phyloP scores from a whole-genome alignment of 208 protist genomes.

The Leishmania gerbilli region DNA sequence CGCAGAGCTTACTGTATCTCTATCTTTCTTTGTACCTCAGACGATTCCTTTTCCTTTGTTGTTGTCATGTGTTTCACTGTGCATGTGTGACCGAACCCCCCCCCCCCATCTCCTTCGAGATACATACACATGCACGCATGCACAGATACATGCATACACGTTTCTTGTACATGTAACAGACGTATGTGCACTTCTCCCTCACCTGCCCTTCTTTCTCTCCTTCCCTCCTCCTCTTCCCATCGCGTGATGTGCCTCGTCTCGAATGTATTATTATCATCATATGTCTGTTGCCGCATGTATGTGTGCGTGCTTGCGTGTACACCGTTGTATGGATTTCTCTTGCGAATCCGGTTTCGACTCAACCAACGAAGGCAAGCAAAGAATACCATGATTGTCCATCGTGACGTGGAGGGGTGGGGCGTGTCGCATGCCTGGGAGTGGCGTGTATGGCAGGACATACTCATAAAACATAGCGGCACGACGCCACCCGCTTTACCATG shows the following conservation, averaged over 20 bases:
- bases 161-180: neutral
- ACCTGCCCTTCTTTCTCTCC: neutral
- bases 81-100: neutral
- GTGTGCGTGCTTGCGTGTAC: neutral
- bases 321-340: neutral
- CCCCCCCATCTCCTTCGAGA: neutral
- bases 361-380: neutral
- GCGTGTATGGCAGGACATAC: neutral
- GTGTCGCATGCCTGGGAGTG: neutral
- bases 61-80: neutral
- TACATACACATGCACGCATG: neutral
- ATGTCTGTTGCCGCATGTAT: neutral
- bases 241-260: neutral
- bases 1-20: neutral
- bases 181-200: neutral
- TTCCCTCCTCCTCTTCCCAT: neutral
- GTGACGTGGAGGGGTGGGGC: neutral
- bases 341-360: neutral
- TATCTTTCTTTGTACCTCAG: constrained; percentile 1
- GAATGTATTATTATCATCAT: neutral
- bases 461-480: neutral
- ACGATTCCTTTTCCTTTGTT: neutral
- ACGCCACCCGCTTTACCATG: neutral
- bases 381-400: neutral
- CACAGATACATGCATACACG: neutral